Evolutionary conservation across 2,329 filamentous ascomycete genomes (phyloP).

Genomic region (Fusarium sp.): DNA sequence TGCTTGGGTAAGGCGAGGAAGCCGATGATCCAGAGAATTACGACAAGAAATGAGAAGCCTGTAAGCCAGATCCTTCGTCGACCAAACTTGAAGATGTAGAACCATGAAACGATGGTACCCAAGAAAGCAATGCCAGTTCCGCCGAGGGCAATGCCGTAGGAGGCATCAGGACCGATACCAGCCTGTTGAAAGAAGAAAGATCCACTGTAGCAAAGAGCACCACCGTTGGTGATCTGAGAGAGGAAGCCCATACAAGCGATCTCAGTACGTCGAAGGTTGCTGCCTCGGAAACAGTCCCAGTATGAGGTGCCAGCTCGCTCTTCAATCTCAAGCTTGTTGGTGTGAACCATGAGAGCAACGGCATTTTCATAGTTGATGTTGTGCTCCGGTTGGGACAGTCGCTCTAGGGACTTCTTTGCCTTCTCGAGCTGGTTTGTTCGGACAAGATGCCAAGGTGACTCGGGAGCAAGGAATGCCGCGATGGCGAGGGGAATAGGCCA

Average conservation of each 20-base stretch:
- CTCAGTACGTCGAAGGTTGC: slow-evolving; percentile 59
- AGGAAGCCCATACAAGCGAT: slow-evolving; percentile 56
- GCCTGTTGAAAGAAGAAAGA: slow-evolving; percentile 61
- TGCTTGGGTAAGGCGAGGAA: slow-evolving; percentile 54
- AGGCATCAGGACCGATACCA: slow-evolving; percentile 51
- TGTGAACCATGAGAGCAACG: slow-evolving; percentile 57
- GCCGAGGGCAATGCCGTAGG: slow-evolving; percentile 56
- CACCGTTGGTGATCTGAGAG: slow-evolving; percentile 56
- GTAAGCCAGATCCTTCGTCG: slow-evolving; percentile 56
- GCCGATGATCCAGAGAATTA: slow-evolving; percentile 57
- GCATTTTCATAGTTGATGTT: slow-evolving; percentile 52
- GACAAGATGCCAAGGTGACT: slow-evolving; percentile 54
- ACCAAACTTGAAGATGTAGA: slow-evolving; percentile 55
- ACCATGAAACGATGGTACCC: slow-evolving; percentile 57
- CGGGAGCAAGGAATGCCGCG: slow-evolving; percentile 49
- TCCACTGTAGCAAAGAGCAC: slow-evolving; percentile 54
- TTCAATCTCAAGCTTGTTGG: slow-evolving; percentile 58
- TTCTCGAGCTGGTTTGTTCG: slow-evolving; percentile 47
- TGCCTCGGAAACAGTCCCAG: slow-evolving; percentile 60
- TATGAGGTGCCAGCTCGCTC: slow-evolving; percentile 54
- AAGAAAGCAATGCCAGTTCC: slow-evolving; percentile 57
- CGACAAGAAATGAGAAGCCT: slow-evolving; percentile 51
- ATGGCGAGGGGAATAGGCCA: slow-evolving; percentile 51
- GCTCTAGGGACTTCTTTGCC: slow-evolving; percentile 47
- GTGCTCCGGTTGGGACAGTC: slow-evolving; percentile 48